A percentile compares a stretch with the other conserved stretches of the same genome.
Evolutionary conservation across 2,329 filamentous ascomycete species (phyloP).

Genomic region (Neonectria faginata): DNA sequence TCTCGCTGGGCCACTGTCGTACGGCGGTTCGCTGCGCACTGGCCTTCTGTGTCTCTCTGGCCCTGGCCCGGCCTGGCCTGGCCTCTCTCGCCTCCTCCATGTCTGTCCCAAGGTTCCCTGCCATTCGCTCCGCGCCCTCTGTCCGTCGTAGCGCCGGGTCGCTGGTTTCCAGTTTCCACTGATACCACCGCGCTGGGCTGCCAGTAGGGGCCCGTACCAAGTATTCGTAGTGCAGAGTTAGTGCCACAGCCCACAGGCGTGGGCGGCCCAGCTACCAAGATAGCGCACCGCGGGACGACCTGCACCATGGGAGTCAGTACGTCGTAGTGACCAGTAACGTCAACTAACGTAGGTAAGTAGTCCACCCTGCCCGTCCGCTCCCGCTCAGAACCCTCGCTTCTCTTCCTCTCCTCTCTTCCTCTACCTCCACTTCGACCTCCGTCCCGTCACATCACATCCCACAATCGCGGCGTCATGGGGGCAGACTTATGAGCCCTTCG

Average conservation of each 20-base stretch:
- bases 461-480: constrained; percentile 21
- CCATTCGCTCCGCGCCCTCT: constrained; percentile 41
- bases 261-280: constrained; percentile 10
- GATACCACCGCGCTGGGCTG: constrained; percentile 42
- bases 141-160: constrained; percentile 42
- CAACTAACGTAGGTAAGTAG: constrained; percentile 29
- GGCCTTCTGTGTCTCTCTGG: constrained; percentile 21
- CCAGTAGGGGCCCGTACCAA: background rate
- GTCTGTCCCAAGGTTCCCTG: background rate
- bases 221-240: constrained; percentile 6
- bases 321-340: background rate
- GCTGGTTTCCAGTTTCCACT: constrained; percentile 39
- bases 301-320: background rate
- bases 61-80: constrained; percentile 3
- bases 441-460: constrained; percentile 8
- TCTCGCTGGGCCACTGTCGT: constrained; percentile 31
- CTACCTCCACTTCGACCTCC: constrained; percentile 17
- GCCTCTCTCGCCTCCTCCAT: too few relatives aligned
- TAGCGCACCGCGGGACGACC: background rate
- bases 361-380: constrained; percentile 35
- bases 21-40: constrained; percentile 23
- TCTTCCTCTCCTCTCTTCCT: constrained; percentile 28
- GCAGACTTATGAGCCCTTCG: constrained; percentile 26
- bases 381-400: constrained; percentile 20
- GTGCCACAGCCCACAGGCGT: background rate